Evolutionary conservation across 345 rosid genomes (phyloP).

Genomic region (Acer yangbiense): DNA sequence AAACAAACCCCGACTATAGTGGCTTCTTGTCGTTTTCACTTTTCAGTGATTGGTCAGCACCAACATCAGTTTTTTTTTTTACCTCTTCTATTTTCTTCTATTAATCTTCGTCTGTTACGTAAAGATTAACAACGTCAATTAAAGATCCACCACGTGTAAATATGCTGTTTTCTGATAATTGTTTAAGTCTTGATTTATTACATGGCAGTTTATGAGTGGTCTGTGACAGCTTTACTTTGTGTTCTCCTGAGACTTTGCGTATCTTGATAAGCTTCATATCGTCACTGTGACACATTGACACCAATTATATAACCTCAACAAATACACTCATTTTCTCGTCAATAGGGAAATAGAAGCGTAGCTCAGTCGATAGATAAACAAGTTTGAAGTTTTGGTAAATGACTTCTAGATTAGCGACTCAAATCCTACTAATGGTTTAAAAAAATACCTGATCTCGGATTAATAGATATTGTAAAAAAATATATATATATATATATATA

Average conservation of each 20-base stretch:
- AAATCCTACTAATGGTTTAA: no score
- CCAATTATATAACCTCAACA: no score
- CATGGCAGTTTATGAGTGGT: neutral
- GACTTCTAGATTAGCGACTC: no score
- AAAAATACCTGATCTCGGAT: no score
- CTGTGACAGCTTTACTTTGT: neutral
- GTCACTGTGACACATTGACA: neutral
- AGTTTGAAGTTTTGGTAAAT: no score
- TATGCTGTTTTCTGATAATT: neutral
- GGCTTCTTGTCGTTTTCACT: constrained; percentile 28
- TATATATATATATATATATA: no score
- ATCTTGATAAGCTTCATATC: neutral
- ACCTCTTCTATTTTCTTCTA: neutral
- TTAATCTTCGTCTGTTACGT: neutral
- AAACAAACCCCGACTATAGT: constrained; percentile 14
- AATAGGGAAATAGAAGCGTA: no score
- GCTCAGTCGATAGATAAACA: no score
- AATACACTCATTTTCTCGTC: no score
- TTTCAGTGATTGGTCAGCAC: constrained; percentile 27
- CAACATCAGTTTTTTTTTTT: neutral
- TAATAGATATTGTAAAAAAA: no score
- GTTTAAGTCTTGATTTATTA: neutral
- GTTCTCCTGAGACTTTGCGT: neutral
- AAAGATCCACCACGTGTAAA: neutral
- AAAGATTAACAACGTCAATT: neutral